Evolutionary conservation across 371 early-diverging fungal species (phyloP), one percentile per base, ranked within the genome.

Genomic region (Encephalitozoon intestinalis): DNA sequence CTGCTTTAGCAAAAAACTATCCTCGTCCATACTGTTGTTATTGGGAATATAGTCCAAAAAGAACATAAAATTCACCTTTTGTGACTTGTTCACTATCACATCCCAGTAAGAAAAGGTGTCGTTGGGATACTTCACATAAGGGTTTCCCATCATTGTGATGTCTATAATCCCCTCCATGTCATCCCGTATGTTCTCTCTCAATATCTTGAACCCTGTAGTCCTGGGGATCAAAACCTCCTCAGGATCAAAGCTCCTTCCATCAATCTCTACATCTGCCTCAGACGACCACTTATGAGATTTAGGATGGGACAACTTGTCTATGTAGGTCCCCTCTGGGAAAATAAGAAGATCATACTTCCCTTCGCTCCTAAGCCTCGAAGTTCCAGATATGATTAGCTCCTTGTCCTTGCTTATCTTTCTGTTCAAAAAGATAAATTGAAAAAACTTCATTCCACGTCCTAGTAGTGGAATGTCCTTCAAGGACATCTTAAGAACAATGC

Each of bases 291-390:
- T 28, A 28, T 66, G 64, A 11, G 73, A 64, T 21, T 73, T 80
- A 40, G 77, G n/a, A 69, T 71, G 64, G 2, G 82, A 70, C 4
- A 43, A 67, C 30, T 31, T 52, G 67, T 78, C 76, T 40, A 82
- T 72, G 53, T 82, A 81, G 26, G 85, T 85, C 31, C 85, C 85
- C 67, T 85, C 85, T 54, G 85, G 82, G 54, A 78, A 85, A 9
- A 85, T 11, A 0, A 83, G 43, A 9, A 83, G 21, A 54, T 67
- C 65, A 63, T 37, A 85, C 30, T 37, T 41, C 0, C 39, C n/a
- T 21, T 53, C 66, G 26, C 69, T 49, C 37, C 67, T 73, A 2
- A 83, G 46, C 4, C 39, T 54, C 7, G 64, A 37, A 28, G 73
- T 9, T 21, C 76, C 79, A 15, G 58, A 25, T 23, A 54, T 54